phyloP scores from a whole-genome alignment of 176 grass and related monocot species.

The Musa troglodytarum region DNA sequence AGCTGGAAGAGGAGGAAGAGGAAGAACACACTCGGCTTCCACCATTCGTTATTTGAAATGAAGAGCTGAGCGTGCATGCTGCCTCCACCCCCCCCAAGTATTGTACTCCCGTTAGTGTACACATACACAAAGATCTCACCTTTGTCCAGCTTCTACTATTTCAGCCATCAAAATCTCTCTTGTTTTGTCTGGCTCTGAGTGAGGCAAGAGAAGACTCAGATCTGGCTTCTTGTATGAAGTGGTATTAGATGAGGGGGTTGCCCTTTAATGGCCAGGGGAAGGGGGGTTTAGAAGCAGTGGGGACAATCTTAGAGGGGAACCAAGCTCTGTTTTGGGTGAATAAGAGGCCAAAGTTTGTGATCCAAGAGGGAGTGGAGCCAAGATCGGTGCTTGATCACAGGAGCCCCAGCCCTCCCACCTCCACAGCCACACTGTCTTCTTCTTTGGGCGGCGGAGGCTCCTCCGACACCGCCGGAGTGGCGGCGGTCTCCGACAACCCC shows the following conservation, averaged over 20 bases:
- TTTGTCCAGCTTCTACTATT: background rate
- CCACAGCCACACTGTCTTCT: constrained; percentile 68
- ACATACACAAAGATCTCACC: too few species aligned
- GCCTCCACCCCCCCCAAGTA: too few species aligned
- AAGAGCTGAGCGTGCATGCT: background rate
- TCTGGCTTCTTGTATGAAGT: constrained; percentile 40
- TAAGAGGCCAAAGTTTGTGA: constrained; percentile 26
- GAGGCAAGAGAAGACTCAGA: constrained; percentile 10
- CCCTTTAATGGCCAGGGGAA: constrained; percentile 48
- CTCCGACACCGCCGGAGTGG: constrained; percentile 50
- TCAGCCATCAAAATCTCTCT: background rate
- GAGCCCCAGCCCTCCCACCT: constrained; percentile 64
- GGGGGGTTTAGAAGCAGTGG: constrained; percentile 24
- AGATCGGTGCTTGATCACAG: constrained; percentile 81
- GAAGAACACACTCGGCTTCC: background rate
- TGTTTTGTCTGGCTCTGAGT: background rate
- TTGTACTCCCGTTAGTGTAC: too few species aligned
- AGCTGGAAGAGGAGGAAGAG: background rate
- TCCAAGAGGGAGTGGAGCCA: constrained; percentile 46
- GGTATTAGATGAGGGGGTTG: constrained; percentile 80
- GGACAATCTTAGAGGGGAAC: background rate
- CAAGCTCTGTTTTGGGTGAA: constrained; percentile 4
- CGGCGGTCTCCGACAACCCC: constrained; percentile 51
- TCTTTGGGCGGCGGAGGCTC: constrained; percentile 38
- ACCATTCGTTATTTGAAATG: background rate